These are phyloP conservation scores for Zalaria obscura DNA, from an alignment of 2,329 filamentous ascomycete genomes.

Conservation along the genomic window DNA sequence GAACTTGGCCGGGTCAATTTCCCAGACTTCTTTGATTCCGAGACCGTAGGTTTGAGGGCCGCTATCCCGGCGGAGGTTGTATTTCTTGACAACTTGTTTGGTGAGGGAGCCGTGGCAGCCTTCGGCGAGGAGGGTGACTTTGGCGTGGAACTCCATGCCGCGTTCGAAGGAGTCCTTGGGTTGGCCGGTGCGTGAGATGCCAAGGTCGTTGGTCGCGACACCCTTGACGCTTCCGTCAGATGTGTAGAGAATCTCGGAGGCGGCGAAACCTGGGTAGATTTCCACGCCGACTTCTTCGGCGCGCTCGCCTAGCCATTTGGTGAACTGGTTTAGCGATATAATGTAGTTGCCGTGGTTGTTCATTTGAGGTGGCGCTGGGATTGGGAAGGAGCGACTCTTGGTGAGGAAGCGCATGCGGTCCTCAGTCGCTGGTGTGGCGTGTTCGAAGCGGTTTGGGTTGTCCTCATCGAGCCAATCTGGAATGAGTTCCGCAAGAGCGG, in stretches of 20 bases:
- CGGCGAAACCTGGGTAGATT: constrained; percentile 90
- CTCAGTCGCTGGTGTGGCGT: constrained; percentile 66
- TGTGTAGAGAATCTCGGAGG: constrained; percentile 80
- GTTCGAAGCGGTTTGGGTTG: constrained; percentile 76
- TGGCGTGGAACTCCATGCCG: constrained; percentile 95
- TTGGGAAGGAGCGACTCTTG: constrained; percentile 58
- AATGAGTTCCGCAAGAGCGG: constrained; percentile 74
- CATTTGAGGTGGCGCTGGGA: constrained; percentile 93
- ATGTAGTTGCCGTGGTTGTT: constrained; percentile 97
- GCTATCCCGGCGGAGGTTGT: constrained; percentile 74
- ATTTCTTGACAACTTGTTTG: constrained; percentile 92
- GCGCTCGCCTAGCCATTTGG: constrained; percentile 87
- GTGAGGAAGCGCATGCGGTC: constrained; percentile 95
- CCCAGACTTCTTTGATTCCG: constrained; percentile 95
- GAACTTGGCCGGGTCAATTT: constrained; percentile 86
- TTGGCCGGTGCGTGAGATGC: constrained; percentile 66
- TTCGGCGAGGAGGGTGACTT: constrained; percentile 82
- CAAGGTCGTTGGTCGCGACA: constrained; percentile 91
- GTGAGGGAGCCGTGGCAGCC: constrained; percentile 91
- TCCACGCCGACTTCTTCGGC: constrained; percentile 96
- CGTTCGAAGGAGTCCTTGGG: constrained; percentile 86
- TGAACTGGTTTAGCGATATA: constrained; percentile 85
- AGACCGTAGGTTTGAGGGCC: constrained; percentile 92
- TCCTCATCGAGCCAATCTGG: constrained; percentile 86
- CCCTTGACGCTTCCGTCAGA: constrained; percentile 79